A percentile compares a stretch with the other conserved stretches of the same genome.
These are phyloP conservation scores for Neonothopanus nambi DNA, from an alignment of 1,284 basidiomycete genomes.

Conservation along the genomic window DNA sequence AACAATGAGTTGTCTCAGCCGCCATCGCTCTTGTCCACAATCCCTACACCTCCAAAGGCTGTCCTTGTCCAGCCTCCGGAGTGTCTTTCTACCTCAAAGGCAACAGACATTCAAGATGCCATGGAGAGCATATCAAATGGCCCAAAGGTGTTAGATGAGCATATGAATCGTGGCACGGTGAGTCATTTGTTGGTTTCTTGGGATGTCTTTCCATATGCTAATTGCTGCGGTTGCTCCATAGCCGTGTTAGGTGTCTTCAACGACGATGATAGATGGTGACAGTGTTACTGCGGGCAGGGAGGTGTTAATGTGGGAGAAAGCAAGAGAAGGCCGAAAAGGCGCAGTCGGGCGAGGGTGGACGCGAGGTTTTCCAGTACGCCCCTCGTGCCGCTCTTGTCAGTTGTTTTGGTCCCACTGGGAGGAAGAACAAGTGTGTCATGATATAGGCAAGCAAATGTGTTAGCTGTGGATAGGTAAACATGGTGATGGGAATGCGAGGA, in stretches of 20 bases:
- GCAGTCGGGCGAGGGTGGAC: conserved; percentile 86
- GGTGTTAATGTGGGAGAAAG: too few relatives aligned
- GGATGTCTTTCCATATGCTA: not conserved
- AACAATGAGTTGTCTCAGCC: too few relatives aligned
- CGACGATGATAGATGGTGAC: too few relatives aligned
- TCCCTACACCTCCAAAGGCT: not conserved
- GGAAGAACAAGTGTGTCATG: conserved; percentile 46
- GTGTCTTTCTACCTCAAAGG: not conserved
- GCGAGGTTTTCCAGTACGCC: conserved; percentile 91
- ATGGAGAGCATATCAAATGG: not conserved
- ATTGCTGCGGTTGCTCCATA: not conserved
- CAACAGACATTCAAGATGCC: not conserved
- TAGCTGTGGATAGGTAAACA: too few relatives aligned
- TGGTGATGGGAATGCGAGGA: too few relatives aligned
- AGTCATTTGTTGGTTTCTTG: not conserved
- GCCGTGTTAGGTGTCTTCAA: too few relatives aligned
- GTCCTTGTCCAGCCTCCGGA: not conserved
- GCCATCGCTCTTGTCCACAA: too few relatives aligned
- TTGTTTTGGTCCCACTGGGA: conserved; percentile 37
- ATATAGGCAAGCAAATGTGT: too few relatives aligned
- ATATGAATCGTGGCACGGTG: conserved; percentile 3
- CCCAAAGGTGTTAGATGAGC: not conserved
- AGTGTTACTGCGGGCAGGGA: too few relatives aligned
- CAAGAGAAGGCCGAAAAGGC: too few relatives aligned
- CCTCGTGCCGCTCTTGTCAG: conserved; percentile 77